Evolutionary conservation across 495 filamentous ascomycete species (phyloP), one percentile per base, ranked within the genome.

Genomic region (Penicillium parvum): DNA sequence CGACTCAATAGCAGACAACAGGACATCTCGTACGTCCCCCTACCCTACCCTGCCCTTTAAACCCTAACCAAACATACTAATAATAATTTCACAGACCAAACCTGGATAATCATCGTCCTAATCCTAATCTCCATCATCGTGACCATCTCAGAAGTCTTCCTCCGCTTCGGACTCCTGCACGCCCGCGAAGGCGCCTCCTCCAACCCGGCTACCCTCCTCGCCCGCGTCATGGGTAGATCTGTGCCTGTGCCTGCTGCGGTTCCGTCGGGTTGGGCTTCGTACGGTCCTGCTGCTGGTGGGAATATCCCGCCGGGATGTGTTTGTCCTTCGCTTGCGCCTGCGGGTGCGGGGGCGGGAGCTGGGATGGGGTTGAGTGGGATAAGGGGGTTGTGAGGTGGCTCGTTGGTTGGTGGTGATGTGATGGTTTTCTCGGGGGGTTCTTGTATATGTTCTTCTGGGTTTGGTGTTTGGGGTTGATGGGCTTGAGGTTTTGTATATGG

Each of bases 71-170:
- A n/a, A n/a, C n/a, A n/a, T n/a, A n/a, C n/a, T n/a, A n/a, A n/a
- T n/a, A n/a, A n/a, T n/a, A 11, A 7, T 3, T 23, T 22, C 18
- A 8, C 33, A 78, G 74, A 74, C 17, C 77, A 97, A 61, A 99
- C 92, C 0, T 97, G 90, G 91, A 97, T 99, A 53, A 90, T 97
- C 58, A 99, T 99, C 53, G 73, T 94, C 22, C 76, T 99, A 7
- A 99, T 99, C 53, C 52, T 94, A 29, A 70, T 97, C 41, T 89
- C 83, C 54, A 96, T 99, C 55, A 64, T 85, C 27, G 88, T 99
- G 14, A 99, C 92, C 0, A 86, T 84, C 32, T 83, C 82, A 4
- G 92, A 98, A 68, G 91, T 96, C 12, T 79, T 84, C 37, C 69
- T 98, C 29, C 75, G 94, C 9, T 96, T 97, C 60, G 85, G 76